phyloP scores from a whole-genome alignment of 257 asterid species.

The Solanum medicagineum region DNA sequence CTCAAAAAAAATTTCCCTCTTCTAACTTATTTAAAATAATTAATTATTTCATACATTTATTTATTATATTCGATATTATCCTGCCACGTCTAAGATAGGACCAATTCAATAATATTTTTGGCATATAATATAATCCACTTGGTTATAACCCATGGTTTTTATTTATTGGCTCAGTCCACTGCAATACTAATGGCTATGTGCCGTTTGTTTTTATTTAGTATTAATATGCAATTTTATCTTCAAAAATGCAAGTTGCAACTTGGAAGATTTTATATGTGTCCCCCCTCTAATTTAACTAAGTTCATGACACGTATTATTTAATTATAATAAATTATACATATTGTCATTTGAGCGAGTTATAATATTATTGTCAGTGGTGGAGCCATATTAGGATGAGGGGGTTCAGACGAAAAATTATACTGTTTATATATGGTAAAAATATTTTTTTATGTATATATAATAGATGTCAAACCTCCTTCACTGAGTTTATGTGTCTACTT shows the following conservation, averaged over 20 bases:
- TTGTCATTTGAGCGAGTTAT: neutral
- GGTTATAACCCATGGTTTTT: neutral
- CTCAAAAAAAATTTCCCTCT: neutral
- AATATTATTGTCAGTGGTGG: neutral
- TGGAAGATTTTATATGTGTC: neutral
- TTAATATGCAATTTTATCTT: neutral
- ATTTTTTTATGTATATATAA: too few relatives aligned
- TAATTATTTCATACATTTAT: neutral
- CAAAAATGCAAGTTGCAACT: neutral
- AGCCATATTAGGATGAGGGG: too few relatives aligned
- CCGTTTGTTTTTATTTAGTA: neutral
- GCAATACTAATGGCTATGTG: neutral
- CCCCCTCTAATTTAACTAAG: neutral
- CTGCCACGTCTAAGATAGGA: neutral
- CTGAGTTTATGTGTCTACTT: too few relatives aligned
- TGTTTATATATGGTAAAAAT: too few relatives aligned
- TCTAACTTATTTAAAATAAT: neutral
- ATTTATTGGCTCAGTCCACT: neutral
- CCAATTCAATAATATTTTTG: neutral
- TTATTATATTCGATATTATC: constrained; percentile 17
- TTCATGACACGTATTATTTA: neutral
- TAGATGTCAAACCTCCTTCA: too few relatives aligned
- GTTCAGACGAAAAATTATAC: too few relatives aligned
- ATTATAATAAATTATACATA: neutral
- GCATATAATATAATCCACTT: neutral